Base-by-base conservation (phyloP, 768 basidiomycete genomes). In the Rickenella mellea region DNA sequence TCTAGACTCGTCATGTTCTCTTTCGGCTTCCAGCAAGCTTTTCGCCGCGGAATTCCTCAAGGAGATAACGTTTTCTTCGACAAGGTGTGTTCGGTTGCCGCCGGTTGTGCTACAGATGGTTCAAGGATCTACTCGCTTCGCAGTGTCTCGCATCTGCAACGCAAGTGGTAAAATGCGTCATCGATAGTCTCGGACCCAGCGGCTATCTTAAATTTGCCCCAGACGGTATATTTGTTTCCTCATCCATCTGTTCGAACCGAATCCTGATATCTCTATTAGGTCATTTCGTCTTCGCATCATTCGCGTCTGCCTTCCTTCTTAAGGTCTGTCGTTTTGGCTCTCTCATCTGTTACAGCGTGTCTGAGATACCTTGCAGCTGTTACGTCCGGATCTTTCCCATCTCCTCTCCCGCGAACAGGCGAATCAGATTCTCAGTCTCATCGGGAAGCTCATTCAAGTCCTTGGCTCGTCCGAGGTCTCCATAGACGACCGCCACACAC, bases 1-100 rank as follows among this genome's bases (percentile, higher is more conserved):
- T 83, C 83, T 27, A 70, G 86, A 12, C 74, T 89, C 9, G 86
- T 89, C 38, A 85, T 88, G 83, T 86, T 75, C 53, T 88, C 86
- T 0, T 88, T 89, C 51, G 85, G 83, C 4, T 88, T 88, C 62
- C 85, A 89, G 49, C 80, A 87, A 50, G 84, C 84, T 2, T 86
- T 76, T 58, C 74, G 80, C 49, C 73, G 80, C 6, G 82, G 83
- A 1, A 70, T 84, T 22, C 68, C 76, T 47, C 59, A 67, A 1
- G 70, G 69, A 2, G 83, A 86, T 55, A 59, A 75, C 14, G 53
- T 85, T 17, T 82, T 83, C 57, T 78, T 87, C 47, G 72, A 66
- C 42, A 81, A 78, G 69, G 85, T 80, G 22, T 12, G 65, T 46
- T 27, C 15, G 42, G 40, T 1, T 28, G 4, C 20, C 12, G 19